phyloP scores from a whole-genome alignment of 345 rosid genomes.

The Hypericum perforatum region DNA sequence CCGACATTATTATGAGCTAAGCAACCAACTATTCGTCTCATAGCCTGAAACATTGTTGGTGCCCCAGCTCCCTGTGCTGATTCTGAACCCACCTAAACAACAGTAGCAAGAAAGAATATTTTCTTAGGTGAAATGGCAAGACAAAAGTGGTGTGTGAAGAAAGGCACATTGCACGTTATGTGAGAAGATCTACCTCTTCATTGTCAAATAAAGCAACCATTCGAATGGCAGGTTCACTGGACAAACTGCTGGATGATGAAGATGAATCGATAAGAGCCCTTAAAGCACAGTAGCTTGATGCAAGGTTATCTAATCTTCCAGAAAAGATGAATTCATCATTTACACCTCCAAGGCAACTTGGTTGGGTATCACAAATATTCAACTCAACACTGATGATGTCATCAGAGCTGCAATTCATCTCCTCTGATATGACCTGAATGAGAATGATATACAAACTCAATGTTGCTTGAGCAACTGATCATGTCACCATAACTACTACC shows the following conservation, averaged over 20 bases:
- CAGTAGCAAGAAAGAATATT: constrained; percentile 7
- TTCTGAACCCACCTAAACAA: constrained; percentile 77
- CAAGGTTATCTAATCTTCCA: constrained; percentile 93
- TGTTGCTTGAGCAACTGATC: neutral
- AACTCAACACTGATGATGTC: constrained; percentile 76
- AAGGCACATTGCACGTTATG: neutral
- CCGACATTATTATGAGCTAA: constrained; percentile 37
- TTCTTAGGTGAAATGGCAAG: neutral
- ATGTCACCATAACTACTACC: constrained; percentile 1
- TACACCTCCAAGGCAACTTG: constrained; percentile 96
- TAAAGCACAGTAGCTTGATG: constrained; percentile 80
- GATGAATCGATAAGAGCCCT: constrained; percentile 85
- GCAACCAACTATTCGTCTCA: constrained; percentile 72
- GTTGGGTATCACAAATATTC: constrained; percentile 90
- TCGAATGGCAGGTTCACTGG: constrained; percentile 54
- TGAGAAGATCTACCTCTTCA: constrained; percentile 61
- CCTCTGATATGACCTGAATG: constrained; percentile 61
- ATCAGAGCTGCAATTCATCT: constrained; percentile 48
- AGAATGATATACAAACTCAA: constrained; percentile 5
- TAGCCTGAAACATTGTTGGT: constrained; percentile 89
- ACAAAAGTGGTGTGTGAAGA: neutral
- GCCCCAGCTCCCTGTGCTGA: constrained; percentile 95
- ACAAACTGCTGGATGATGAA: constrained; percentile 36
- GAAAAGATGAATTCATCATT: constrained; percentile 83
- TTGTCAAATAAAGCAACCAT: constrained; percentile 94